phyloP scores from a whole-genome alignment of 495 filamentous ascomycete genomes.

The Amniculicola lignicola region DNA sequence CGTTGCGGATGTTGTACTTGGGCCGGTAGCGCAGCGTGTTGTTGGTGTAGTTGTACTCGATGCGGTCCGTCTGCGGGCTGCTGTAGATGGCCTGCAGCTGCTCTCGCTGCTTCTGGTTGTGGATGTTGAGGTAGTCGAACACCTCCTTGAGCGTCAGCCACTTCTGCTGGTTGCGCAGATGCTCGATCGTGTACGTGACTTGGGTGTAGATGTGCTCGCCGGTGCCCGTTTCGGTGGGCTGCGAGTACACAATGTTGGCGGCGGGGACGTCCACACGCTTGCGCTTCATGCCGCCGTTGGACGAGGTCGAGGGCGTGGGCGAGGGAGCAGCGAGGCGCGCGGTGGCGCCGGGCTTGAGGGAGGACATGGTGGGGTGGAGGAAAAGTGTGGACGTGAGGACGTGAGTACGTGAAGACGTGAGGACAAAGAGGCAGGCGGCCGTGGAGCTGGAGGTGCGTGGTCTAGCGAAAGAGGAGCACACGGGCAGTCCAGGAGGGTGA shows the following conservation, averaged over 20 bases:
- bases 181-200: conserved; percentile 75
- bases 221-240: conserved; percentile 71
- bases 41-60: conserved; percentile 64
- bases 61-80: conserved; percentile 57
- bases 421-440: not conserved
- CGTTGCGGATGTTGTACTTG: conserved; percentile 69
- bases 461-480: conserved; percentile 21
- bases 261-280: conserved; percentile 57
- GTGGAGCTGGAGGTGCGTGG: conserved; percentile 7
- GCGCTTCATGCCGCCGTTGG: conserved; percentile 48
- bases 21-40: conserved; percentile 75
- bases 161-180: conserved; percentile 63
- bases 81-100: conserved; percentile 19
- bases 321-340: conserved; percentile 25
- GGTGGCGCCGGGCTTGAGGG: conserved; percentile 36
- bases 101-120: not conserved
- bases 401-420: not conserved
- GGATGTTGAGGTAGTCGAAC: conserved; percentile 69
- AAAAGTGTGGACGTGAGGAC: not conserved
- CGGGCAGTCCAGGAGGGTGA: not conserved
- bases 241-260: conserved; percentile 61
- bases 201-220: conserved; percentile 80
- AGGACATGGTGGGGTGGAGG: conserved; percentile 30
- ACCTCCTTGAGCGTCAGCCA: conserved; percentile 71
- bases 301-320: conserved; percentile 33